Conservation (phyloP, 768 basidiomycete genomes). For the Rickenella mellea region DNA sequence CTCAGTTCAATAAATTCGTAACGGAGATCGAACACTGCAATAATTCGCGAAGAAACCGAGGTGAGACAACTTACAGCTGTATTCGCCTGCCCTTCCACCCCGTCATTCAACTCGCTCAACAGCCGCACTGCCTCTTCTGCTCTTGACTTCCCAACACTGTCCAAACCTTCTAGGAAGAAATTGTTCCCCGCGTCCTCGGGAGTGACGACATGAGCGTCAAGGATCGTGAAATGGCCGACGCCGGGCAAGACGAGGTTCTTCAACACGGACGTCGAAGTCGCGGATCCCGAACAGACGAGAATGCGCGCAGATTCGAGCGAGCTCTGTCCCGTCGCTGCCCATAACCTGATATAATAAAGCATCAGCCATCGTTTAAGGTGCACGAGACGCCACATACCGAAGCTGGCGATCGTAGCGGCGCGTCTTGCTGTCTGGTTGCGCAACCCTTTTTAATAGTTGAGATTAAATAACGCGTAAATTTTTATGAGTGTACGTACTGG, state of each 20-base stretch:
- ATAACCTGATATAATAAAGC: conserved; percentile 44
- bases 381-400: conserved; percentile 37
- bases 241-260: conserved; percentile 98
- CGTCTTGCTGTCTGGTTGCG: conserved; percentile 76
- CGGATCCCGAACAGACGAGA: conserved; percentile 71
- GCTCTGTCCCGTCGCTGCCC: conserved; percentile 87
- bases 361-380: neutral
- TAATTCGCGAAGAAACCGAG: no score
- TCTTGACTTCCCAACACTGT: conserved; percentile 72
- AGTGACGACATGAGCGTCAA: conserved; percentile 54
- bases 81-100: conserved; percentile 65
- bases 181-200: conserved; percentile 87
- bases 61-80: conserved; percentile 32
- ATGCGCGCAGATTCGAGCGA: conserved; percentile 81
- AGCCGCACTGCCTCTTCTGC: conserved; percentile 72
- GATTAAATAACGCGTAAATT: conserved; percentile 3
- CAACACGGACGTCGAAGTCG: conserved; percentile 80
- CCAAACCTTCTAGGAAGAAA: conserved; percentile 78
- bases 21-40: no score
- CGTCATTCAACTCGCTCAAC: conserved; percentile 80
- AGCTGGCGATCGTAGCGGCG: conserved; percentile 93
- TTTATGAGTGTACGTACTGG: conserved; percentile 19
- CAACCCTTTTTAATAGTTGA: conserved; percentile 22
- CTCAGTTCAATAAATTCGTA: neutral
- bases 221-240: conserved; percentile 89